phyloP scores from a whole-genome alignment of 345 rosid genomes.

The Sisymbrium altissimum region DNA sequence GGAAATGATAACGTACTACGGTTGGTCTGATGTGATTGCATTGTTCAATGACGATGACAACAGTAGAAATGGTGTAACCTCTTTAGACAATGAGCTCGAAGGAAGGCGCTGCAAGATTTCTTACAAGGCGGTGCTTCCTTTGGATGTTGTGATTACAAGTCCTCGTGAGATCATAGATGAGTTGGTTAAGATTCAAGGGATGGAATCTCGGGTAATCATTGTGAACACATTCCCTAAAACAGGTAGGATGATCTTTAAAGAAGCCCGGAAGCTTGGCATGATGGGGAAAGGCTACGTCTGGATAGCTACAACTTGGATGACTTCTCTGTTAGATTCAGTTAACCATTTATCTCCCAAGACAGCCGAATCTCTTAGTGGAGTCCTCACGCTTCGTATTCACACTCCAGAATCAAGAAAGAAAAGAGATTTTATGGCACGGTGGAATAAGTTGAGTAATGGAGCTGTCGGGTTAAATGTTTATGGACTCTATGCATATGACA shows the following conservation, averaged over 20 bases:
- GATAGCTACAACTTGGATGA: constrained; percentile 82
- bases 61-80: constrained; percentile 62
- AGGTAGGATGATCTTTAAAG: constrained; percentile 59
- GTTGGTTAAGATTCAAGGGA: constrained; percentile 51
- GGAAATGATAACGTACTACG: constrained; percentile 59
- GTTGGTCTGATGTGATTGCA: constrained; percentile 71
- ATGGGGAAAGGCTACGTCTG: constrained; percentile 76
- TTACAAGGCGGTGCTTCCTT: constrained; percentile 69
- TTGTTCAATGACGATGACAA: constrained; percentile 77
- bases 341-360: constrained; percentile 32
- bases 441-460: constrained; percentile 71
- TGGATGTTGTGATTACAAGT: constrained; percentile 38
- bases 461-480: constrained; percentile 68
- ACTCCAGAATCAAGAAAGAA: constrained; percentile 60
- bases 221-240: constrained; percentile 51
- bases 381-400: constrained; percentile 67
- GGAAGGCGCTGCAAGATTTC: constrained; percentile 66
- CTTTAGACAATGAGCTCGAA: constrained; percentile 63
- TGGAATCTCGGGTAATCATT: constrained; percentile 80
- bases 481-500: constrained; percentile 82
- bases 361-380: constrained; percentile 51
- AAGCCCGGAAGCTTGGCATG: constrained; percentile 80
- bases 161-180: constrained; percentile 37
- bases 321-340: constrained; percentile 66
- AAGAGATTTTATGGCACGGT: constrained; percentile 53